Base-by-base conservation (phyloP, 2,329 filamentous ascomycete genomes). In the Colletotrichum navitas region DNA sequence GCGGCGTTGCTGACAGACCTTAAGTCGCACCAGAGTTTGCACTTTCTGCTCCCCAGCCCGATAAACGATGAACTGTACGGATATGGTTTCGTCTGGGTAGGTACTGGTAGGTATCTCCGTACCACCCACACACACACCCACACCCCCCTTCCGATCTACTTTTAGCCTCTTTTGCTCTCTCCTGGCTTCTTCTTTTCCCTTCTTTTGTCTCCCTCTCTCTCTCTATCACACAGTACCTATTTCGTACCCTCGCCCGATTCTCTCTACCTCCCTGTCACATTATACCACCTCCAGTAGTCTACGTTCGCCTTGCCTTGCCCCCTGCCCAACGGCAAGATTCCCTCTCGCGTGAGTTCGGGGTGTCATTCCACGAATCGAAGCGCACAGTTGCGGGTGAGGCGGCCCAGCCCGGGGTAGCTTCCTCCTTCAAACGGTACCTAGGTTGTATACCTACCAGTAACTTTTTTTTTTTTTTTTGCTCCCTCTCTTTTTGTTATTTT, bases 361-460 rank as follows among this genome's bases (percentile, higher is more conserved):
- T 71, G 36, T 68, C 65, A 63, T 71, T 71, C 68, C 68, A 71
- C 68, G 68, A 71, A 71, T 71, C 59, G 60, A 63, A 68, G 54
- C 45, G 36, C 68, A 61, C 51, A 41, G 14, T 29, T 63, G 68
- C 64, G 34, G 34, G 34, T 59, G 65, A 71, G 52, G 65, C 59
- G 68, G 68, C 51, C 68, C 68, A 71, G 65, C 68, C 68, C 68
- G 65, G 32, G 16, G 56, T 36, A 63, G 61, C 16, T 55, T 58
- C 21, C 49, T 29, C 45, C 45, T 51, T n/a, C 49, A 3, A 3
- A 47, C 21, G 45, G 45, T 47, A 47, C 45, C 21, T 24, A 47
- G 18, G 18, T 18, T 14, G 39, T 41, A 6, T 24, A 45, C 21
- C 43, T n/a, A 45, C 6, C 10, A 5, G n/a, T 47, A 47, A 41